phyloP scores from a whole-genome alignment of 805 yeast species.

The Wickerhamiella slavikovae region DNA sequence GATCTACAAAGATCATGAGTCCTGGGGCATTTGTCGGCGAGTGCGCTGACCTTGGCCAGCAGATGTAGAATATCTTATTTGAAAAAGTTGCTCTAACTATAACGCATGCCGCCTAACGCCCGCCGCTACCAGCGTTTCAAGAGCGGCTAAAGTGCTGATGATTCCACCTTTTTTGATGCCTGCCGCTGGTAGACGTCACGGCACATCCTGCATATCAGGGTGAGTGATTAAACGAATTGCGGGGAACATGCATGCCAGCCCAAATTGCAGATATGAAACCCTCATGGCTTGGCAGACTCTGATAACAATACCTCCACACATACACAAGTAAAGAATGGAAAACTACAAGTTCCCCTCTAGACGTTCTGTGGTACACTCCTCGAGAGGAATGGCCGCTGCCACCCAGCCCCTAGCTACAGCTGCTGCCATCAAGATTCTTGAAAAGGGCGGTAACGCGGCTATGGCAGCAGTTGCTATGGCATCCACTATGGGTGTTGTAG shows the following conservation, averaged over 20 bases:
- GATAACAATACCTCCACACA: too few species aligned
- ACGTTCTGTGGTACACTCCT: constrained; percentile 54
- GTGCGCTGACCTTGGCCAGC: constrained; percentile 16
- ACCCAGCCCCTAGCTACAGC: constrained; percentile 61
- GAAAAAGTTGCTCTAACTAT: too few species aligned
- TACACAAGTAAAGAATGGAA: not conserved
- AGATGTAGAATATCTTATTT: constrained; percentile 3
- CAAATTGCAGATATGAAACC: too few species aligned
- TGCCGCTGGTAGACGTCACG: too few species aligned
- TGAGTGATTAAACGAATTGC: too few species aligned
- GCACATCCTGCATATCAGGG: too few species aligned
- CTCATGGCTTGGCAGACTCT: too few species aligned
- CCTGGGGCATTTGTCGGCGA: constrained; percentile 16
- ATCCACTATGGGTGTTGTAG: constrained; percentile 19
- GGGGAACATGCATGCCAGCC: too few species aligned
- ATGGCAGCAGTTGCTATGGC: constrained; percentile 25
- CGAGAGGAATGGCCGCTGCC: constrained; percentile 53
- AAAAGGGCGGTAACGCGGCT: constrained; percentile 45
- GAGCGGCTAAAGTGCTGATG: too few species aligned
- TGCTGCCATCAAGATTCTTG: constrained; percentile 45
- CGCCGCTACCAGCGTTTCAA: too few species aligned
- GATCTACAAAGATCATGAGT: constrained; percentile 40
- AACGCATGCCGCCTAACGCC: too few species aligned
- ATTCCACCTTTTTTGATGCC: too few species aligned
- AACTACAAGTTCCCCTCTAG: constrained; percentile 26